These are phyloP conservation scores for Tuber indicum DNA, from an alignment of 495 filamentous ascomycete genomes.

Conservation along the genomic window DNA sequence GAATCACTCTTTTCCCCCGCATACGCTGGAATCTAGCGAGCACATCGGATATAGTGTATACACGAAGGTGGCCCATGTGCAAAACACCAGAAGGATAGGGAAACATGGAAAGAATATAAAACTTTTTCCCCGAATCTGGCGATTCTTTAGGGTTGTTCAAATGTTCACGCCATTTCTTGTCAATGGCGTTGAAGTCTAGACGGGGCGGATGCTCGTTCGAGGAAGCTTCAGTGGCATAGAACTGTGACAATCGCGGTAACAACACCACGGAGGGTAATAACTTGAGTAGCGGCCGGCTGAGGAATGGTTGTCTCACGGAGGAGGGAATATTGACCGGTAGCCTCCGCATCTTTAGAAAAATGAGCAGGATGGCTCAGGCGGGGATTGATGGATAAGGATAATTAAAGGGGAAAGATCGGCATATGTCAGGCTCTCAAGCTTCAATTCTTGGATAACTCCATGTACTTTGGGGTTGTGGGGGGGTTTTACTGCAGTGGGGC, in stretches of 20 bases:
- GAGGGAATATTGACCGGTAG: neutral
- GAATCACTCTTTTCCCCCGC: slow-evolving; percentile 66
- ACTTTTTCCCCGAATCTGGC: slow-evolving; percentile 45
- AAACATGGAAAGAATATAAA: slow-evolving; percentile 85
- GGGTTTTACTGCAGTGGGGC: neutral
- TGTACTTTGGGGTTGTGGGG: neutral
- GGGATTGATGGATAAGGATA: neutral
- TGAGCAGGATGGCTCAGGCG: neutral
- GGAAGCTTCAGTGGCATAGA: neutral
- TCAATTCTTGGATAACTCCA: neutral
- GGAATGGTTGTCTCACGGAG: neutral
- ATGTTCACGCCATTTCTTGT: slow-evolving; percentile 61
- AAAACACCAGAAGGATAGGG: slow-evolving; percentile 84
- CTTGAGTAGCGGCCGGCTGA: neutral
- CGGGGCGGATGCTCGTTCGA: neutral
- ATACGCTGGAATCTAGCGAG: slow-evolving; percentile 70
- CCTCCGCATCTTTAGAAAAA: neutral
- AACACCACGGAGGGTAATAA: neutral
- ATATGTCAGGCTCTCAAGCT: neutral
- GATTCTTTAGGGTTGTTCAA: slow-evolving; percentile 19
- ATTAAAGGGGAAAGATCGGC: neutral
- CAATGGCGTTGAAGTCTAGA: slow-evolving; percentile 60
- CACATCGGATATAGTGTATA: slow-evolving; percentile 87
- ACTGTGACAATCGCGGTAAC: neutral
- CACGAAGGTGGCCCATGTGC: slow-evolving; percentile 82